These are phyloP conservation scores for Arthonia radiata DNA, from an alignment of 495 filamentous ascomycete genomes.

Conservation along the genomic window DNA sequence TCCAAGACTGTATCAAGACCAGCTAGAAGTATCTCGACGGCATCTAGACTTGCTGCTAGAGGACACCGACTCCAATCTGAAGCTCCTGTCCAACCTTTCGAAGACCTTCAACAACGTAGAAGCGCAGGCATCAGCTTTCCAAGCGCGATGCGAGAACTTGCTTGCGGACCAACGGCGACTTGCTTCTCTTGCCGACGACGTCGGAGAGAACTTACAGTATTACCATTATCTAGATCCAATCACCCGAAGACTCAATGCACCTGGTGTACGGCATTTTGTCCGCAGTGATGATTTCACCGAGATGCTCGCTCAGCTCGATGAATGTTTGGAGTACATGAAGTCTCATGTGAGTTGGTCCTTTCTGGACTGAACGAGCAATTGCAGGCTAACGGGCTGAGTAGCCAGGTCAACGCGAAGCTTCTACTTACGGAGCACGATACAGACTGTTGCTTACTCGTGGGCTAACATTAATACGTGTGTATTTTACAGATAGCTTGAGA, in stretches of 20 bases:
- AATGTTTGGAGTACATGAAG: conserved; percentile 76
- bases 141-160: conserved; percentile 70
- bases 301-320: conserved; percentile 62
- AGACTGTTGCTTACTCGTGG: conserved; percentile 44
- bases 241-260: conserved; percentile 72
- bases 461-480: conserved; percentile 61
- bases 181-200: conserved; percentile 47
- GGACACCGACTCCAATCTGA: conserved; percentile 46
- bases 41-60: conserved; percentile 61
- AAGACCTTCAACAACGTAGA: conserved; percentile 70
- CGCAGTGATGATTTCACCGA: conserved; percentile 61
- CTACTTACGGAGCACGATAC: conserved; percentile 52
- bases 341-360: conserved; percentile 33
- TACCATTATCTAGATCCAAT: conserved; percentile 82
- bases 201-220: conserved; percentile 68
- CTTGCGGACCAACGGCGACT: conserved; percentile 54
- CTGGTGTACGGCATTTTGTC: conserved; percentile 61
- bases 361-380: background rate
- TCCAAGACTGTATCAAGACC: conserved; percentile 49
- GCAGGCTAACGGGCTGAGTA: conserved; percentile 11
- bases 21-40: conserved; percentile 50
- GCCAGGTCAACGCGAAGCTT: conserved; percentile 63
- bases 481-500: conserved; percentile 46
- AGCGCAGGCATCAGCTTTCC: conserved; percentile 70
- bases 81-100: conserved; percentile 48